Base-by-base conservation (phyloP, 768 basidiomycete genomes). In the Hygrocybe punicea region DNA sequence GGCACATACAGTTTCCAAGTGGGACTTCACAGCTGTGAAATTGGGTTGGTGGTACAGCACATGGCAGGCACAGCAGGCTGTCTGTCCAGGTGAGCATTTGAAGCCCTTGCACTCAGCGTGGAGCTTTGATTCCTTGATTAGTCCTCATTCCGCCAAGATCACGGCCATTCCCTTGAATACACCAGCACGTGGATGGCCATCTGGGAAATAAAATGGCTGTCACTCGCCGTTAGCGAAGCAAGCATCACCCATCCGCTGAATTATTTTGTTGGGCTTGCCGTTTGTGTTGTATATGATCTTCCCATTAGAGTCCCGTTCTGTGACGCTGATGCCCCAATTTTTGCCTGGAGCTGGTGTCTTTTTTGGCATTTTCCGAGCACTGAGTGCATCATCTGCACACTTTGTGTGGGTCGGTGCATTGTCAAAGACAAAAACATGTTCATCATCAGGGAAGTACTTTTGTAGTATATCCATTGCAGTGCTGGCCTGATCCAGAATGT, bases 21-120 rank as follows among this genome's bases (percentile, higher is more conserved):
- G n/a, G 19, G 64, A 63, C 21, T 58, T 39, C 11, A 44, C 56
- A 44, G 60, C 57, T 9, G 58, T 61, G 58, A 77, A 77, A 57
- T 77, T 69, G 1, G 71, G 72, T 51, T 76, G 63, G 23, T 61
- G 65, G 56, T 58, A 71, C 1, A 75, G 63, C 16, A 71, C 40
- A 9, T 63, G 57, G 1, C 63, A 61, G 42, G 60, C 66, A 58
- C 70, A 73, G 58, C 72, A 75, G 10, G 56, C 49, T 2, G 49
- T 58, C 1, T 17, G 33, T 3, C 48, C 59, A 11, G 24, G 21
- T 13, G 50, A 24, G 37, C 63, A 65, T 35, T 53, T 34, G 52
- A 65, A 62, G 9, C 34, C 29, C 21, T 45, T 21, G 19, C 53
- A 55, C 40, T 55, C 39, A 4, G 48, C 48, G n/a, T 13, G 23